Evolutionary conservation across 2,329 filamentous ascomycete species (phyloP), one percentile per base, ranked within the genome.

Genomic region (Mollisia scopiformis): DNA sequence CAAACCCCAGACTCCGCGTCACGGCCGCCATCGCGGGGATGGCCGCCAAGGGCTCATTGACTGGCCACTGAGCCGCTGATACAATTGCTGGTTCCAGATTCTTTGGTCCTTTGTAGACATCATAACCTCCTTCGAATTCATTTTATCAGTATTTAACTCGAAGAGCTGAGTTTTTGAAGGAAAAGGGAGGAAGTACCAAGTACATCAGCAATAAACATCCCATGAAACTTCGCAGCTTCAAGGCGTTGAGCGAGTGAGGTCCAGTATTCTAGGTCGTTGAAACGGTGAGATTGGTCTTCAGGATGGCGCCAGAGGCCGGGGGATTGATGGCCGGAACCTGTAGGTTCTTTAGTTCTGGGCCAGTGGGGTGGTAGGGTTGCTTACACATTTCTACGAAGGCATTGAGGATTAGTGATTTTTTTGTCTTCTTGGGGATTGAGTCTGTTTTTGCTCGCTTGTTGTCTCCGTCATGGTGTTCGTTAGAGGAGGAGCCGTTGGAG

Each of bases 1-100:
- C 87, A 62, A 90, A 89, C 0, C 82, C 84, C 10, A 91, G 80
- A 61, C 78, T 87, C 63, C 83, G 81, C 0, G 88, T 90, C 0
- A 78, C 87, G 0, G 87, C 86, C 0, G 87, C 87, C 87, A 90
- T 89, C 1, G 87, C 86, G 4, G 86, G 80, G 0, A 90, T 78
- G 1, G 86, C 79, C 1, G 81, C 79, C 2, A 89, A 69, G 0
- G 87, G 87, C 69, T 90, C 87, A 62, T 87, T 88, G 6, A 89
- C 84, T 0, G 87, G 87, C 82, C 84, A 89, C 72, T 90, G 88
- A 0, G 88, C 86, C 1, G 86, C 88, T 0, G 85, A 84, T 1
- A 78, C 70, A 41, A 88, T 80, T 0, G 86, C 84, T 0, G 87
- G 82, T 2, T 82, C 80, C 1, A 88, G 76, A 33, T 66, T 68